Base-by-base conservation (phyloP, 176 grass and related monocot genomes). In the Eleusine coracana region DNA sequence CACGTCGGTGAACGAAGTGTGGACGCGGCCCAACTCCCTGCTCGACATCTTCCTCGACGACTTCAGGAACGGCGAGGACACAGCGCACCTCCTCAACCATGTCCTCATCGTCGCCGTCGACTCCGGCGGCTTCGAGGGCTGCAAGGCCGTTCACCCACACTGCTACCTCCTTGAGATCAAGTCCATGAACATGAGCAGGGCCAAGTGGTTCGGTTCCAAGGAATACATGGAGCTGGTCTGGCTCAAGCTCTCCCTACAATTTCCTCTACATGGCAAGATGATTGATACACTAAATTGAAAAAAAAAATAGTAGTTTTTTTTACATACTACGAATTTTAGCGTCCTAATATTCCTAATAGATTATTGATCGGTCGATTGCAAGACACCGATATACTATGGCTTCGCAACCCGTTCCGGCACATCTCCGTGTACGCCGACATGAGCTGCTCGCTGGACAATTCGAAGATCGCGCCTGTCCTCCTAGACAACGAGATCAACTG, bases 171-270 rank as follows among this genome's bases (percentile, higher is more conserved):
- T 90, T 5, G 82, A 82, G 45, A 77, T 73, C 21, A 75, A 60
- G 6, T 9, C 70, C 5, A 34, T 55, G 9, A 40, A 85, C 74
- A 59, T 92, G 41, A 89, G 79, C 28, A 75, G 44, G 3, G 84
- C 86, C n/a, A 87, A 84, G 48, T 50, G 42, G 28, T 94, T 82
- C 80, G 90, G 79, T 76, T 74, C 84, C 58, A 70, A 63, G 25
- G 85, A 78, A 6, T 97, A 90, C 84, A 10, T 94, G 10, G 87
- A 97, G 68, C 82, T 94, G 20, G 87, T 92, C 23, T 97, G 92
- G 94, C 73, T 66, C 58, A 92, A 89, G 78, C 67, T 94, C 13
- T 74, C 77, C 2, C 55, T 97, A 97, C 87, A 94, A 70, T 69
- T 92, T 90, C 60, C 38, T 97, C 46, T 94, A 89, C 82, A 90